Percentiles rank a stretch among this genome's conserved stretches.
These are phyloP conservation scores for Colletotrichum scovillei DNA, from an alignment of 2,329 filamentous ascomycete genomes.

Conservation along the genomic window DNA sequence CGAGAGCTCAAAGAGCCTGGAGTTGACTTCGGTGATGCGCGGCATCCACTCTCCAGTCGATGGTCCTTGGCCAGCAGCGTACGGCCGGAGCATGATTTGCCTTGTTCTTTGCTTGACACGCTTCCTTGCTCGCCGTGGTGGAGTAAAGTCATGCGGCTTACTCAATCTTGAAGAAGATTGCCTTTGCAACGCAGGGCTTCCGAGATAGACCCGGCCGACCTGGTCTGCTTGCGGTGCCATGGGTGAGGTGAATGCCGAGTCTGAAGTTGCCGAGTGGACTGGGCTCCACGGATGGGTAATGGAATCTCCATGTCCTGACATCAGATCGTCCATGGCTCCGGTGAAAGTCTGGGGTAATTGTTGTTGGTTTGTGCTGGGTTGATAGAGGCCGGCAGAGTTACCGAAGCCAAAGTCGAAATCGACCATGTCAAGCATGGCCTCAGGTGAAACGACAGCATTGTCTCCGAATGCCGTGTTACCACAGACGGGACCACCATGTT, in stretches of 20 bases:
- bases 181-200: constrained; percentile 5
- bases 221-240: constrained; percentile 16
- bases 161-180: not conserved
- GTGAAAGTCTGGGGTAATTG: constrained; percentile 41
- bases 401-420: constrained; percentile 51
- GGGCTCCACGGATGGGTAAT: constrained; percentile 30
- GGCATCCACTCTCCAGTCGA: constrained; percentile 50
- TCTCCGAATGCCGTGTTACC: constrained; percentile 34
- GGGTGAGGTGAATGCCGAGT: constrained; percentile 27
- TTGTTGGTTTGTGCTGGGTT: constrained; percentile 37
- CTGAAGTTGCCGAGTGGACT: constrained; percentile 27
- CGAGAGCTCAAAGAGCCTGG: constrained; percentile 51
- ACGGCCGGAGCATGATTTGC: constrained; percentile 45
- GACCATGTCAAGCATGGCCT: constrained; percentile 44
- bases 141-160: not conserved
- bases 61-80: constrained; percentile 35
- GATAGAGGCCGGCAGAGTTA: constrained; percentile 44
- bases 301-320: constrained; percentile 27
- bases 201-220: constrained; percentile 14
- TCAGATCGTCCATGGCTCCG: constrained; percentile 26
- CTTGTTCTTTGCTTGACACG: constrained; percentile 42
- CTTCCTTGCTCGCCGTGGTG: constrained; percentile 13
- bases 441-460: constrained; percentile 43
- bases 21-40: constrained; percentile 51
- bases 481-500: constrained; percentile 4